Evolutionary conservation across 1,284 basidiomycete species (phyloP), one percentile per base, ranked within the genome.

Genomic region (Termitomyces sp.): DNA sequence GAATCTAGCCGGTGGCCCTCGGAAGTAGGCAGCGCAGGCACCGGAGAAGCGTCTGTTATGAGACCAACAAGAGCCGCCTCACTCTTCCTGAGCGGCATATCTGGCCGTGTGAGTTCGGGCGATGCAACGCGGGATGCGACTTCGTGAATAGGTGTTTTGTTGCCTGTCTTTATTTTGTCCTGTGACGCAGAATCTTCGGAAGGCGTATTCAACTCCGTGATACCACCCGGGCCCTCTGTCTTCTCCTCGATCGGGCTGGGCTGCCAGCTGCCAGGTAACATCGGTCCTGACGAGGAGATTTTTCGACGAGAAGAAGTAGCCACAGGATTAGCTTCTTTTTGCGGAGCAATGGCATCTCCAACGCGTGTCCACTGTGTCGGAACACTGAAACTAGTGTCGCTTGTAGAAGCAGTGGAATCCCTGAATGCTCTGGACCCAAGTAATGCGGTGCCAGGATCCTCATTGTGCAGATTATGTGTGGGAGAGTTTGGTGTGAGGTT

Each of bases 331-430:
- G 52, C 45, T n/a, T 53, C 53, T 13, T 53, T 53, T 8, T 68
- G 62, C 37, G 68, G 65, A 30, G 68, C 68, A 42, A 64, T 62
- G 37, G 66, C 64, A 43, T 66, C 60, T 44, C 39, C 30, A 8
- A 50, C 39, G 8, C 78, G 80, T 21, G 73, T 76, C 81, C 81
- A 81, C 53, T 75, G 74, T 44, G 80, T 75, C 7, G 79, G 75
- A 46, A 76, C 69, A 40, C 79, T 77, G 13, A 66, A 68, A 50
- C 70, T 76, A 3, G 67, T 64, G 3, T 72, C 71, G 8, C 72
- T 77, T 68, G n/a, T n/a, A 18, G 80, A 82, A 57, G 81, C 72
- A 10, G 69, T 73, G 13, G 81, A 81, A 59, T 83, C 81, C 46
- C 81, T 69, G 61, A 81, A 81, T 46, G 74, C 72, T 28, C 71